phyloP scores from a whole-genome alignment of 2,329 filamentous ascomycete genomes.

The Trichoderma sp. region DNA sequence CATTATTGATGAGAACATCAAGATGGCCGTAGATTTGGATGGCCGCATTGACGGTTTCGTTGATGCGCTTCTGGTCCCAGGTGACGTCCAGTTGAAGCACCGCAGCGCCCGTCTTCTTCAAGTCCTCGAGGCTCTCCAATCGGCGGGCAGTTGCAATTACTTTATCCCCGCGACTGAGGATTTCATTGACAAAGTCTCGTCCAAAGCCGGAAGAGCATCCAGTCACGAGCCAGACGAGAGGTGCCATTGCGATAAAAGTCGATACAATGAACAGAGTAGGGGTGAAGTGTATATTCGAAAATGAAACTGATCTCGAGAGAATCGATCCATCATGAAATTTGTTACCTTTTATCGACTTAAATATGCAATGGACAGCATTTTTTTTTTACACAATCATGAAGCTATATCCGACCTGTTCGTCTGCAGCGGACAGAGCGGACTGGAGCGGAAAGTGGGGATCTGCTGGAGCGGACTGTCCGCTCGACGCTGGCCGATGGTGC shows the following conservation, averaged over 20 bases:
- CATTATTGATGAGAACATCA: conserved; percentile 29
- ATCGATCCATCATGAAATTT: background rate
- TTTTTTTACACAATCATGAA: background rate
- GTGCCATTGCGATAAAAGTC: conserved; percentile 24
- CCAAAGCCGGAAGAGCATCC: conserved; percentile 20
- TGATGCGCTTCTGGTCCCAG: conserved; percentile 19
- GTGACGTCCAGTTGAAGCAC: conserved; percentile 34
- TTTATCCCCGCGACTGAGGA: conserved; percentile 25
- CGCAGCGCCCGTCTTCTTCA: conserved; percentile 26
- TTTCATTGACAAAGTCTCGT: background rate
- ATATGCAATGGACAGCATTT: background rate
- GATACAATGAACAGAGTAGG: background rate
- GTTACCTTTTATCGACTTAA: background rate
- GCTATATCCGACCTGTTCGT: background rate
- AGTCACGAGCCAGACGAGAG: conserved; percentile 33
- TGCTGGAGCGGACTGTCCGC: background rate
- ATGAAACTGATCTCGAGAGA: background rate
- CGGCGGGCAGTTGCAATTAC: conserved; percentile 26
- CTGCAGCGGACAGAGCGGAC: background rate
- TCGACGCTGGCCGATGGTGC: background rate
- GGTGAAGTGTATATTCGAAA: background rate
- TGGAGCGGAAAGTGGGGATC: background rate
- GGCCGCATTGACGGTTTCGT: conserved; percentile 25
- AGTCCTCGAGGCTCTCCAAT: conserved; percentile 21
- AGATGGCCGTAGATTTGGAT: conserved; percentile 28